These are phyloP conservation scores for Fraxinus floribunda DNA, from an alignment of 305 asterid genomes.

Conservation along the genomic window DNA sequence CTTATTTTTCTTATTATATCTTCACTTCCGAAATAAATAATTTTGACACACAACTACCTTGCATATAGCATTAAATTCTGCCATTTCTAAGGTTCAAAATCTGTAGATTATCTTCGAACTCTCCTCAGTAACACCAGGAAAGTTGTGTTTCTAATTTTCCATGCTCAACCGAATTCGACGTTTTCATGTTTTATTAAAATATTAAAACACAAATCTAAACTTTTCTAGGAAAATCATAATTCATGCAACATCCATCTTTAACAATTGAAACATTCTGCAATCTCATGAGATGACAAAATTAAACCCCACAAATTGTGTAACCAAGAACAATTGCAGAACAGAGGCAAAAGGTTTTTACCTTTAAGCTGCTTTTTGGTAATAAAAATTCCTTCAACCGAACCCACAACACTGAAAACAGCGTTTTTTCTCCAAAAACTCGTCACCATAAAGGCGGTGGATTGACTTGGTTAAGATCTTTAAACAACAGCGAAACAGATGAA, in stretches of 20 bases:
- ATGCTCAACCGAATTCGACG: neutral
- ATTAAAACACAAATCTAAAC: neutral
- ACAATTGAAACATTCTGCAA: neutral
- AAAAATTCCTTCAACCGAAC: conserved; percentile 9
- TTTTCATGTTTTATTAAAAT: neutral
- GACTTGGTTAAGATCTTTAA: conserved; percentile 14
- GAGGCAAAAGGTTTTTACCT: conserved; percentile 18
- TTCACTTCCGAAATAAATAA: neutral
- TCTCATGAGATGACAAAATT: neutral
- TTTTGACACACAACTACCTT: neutral
- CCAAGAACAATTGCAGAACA: neutral
- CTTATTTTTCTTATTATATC: neutral
- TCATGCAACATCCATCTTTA: neutral
- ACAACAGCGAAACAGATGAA: conserved; percentile 16
- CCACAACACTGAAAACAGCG: neutral
- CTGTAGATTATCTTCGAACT: neutral
- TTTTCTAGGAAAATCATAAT: neutral
- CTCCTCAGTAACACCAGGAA: neutral
- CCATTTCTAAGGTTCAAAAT: neutral
- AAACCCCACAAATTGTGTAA: neutral
- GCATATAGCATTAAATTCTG: neutral
- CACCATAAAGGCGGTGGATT: conserved; percentile 20
- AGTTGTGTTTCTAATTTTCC: neutral
- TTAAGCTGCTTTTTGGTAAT: conserved; percentile 11
- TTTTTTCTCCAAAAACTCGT: neutral